Percentiles rank a stretch among this genome's conserved stretches.
phyloP scores from a whole-genome alignment of 2,329 filamentous ascomycete genomes.

The Neofusicoccum laricinum region DNA sequence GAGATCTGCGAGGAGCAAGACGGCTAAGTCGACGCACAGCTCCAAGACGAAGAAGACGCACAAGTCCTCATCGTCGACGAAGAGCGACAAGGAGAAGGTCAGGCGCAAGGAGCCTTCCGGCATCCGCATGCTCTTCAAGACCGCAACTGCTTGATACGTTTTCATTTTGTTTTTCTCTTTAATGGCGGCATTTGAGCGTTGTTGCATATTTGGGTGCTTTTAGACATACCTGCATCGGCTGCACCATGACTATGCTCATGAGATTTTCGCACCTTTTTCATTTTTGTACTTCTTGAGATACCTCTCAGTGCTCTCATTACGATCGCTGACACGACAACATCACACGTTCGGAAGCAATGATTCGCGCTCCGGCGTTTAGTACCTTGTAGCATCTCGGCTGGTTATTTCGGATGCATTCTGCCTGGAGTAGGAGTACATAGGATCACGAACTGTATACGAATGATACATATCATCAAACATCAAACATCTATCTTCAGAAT shows the following conservation, averaged over 20 bases:
- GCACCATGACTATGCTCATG: constrained; percentile 5
- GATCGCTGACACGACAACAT: neutral
- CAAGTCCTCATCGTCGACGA: constrained; percentile 14
- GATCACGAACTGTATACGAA: neutral
- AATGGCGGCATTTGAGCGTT: constrained; percentile 3
- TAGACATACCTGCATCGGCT: constrained; percentile 14
- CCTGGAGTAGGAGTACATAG: constrained; percentile 11
- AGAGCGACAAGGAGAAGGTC: constrained; percentile 33
- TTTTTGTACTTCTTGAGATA: neutral
- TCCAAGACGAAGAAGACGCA: constrained; percentile 25
- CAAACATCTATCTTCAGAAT: neutral
- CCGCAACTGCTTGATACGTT: constrained; percentile 12
- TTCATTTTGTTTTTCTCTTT: neutral
- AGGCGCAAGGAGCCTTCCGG: constrained; percentile 41
- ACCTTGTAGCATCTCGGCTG: constrained; percentile 8
- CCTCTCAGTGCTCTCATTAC: constrained; percentile 2
- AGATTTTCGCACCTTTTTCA: neutral
- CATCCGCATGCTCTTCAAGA: constrained; percentile 41
- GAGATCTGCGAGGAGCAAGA: constrained; percentile 27
- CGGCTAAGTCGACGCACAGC: constrained; percentile 23
- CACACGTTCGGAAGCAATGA: neutral
- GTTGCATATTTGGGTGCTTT: neutral
- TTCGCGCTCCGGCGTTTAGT: neutral
- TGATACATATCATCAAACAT: neutral
- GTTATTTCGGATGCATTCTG: constrained; percentile 9